Conservation (phyloP, 768 basidiomycete species). For the Tricholoma furcatifolium region DNA sequence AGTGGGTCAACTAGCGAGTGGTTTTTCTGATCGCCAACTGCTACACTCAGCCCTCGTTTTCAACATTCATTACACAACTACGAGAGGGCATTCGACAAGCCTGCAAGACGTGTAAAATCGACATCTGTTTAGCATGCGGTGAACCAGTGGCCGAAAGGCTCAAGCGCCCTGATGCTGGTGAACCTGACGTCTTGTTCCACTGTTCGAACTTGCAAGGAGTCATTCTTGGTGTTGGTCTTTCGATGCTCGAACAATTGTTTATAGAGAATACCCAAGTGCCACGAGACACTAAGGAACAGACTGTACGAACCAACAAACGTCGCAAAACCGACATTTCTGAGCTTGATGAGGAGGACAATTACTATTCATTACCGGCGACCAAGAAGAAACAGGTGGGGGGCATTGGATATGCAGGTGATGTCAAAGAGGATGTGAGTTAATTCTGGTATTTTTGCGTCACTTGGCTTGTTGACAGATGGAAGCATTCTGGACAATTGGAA, state of each 20-base stretch:
- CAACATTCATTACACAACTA: conserved; percentile 66
- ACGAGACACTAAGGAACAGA: conserved; percentile 30
- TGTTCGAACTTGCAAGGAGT: conserved; percentile 89
- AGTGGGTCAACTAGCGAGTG: conserved; percentile 28
- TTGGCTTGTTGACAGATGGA: conserved; percentile 4
- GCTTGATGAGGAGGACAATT: conserved; percentile 54
- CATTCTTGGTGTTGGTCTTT: conserved; percentile 86
- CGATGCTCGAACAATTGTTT: conserved; percentile 79
- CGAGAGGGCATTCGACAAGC: conserved; percentile 52
- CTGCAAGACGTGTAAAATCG: conserved; percentile 61
- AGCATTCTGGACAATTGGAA: conserved; percentile 81
- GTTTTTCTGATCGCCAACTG: conserved; percentile 12
- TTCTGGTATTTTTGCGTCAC: background rate
- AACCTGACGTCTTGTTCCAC: conserved; percentile 73
- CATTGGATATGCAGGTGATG: conserved; percentile 83
- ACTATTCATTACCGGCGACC: conserved; percentile 44
- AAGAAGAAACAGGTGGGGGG: conserved; percentile 66
- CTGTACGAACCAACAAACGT: conserved; percentile 40
- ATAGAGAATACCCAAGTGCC: conserved; percentile 47
- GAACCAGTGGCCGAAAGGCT: conserved; percentile 55
- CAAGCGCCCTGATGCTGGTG: conserved; percentile 39
- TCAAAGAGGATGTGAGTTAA: conserved; percentile 77
- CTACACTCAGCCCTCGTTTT: conserved; percentile 62
- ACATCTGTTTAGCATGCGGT: conserved; percentile 76
- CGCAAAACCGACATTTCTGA: conserved; percentile 39